Percentiles rank a stretch among this genome's conserved stretches.
Evolutionary conservation across 345 rosid species (phyloP).

Genomic region (Garcia nutans): DNA sequence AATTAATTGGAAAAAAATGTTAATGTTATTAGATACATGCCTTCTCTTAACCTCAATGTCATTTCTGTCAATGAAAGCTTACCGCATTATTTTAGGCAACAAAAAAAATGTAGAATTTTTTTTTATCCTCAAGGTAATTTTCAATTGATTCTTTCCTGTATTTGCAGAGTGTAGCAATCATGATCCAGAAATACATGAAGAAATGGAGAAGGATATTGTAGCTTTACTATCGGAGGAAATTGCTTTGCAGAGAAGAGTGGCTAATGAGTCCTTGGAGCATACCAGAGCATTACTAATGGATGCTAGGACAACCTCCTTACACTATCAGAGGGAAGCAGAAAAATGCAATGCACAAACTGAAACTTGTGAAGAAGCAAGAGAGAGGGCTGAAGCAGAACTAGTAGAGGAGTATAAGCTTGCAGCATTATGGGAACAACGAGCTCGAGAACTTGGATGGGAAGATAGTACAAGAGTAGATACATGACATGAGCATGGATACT

Average conservation of each 20-base stretch:
- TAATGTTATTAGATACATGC: neutral
- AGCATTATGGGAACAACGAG: constrained; percentile 43
- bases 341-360: constrained; percentile 39
- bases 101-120: neutral
- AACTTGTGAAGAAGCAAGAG: constrained; percentile 44
- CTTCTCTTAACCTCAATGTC: neutral
- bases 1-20: neutral
- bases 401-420: constrained; percentile 35
- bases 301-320: constrained; percentile 25
- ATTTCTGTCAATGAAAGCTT: neutral
- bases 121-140: neutral
- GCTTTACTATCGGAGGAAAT: constrained; percentile 42
- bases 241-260: constrained; percentile 33
- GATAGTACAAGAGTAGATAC: constrained; percentile 4
- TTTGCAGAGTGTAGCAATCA: constrained; percentile 36
- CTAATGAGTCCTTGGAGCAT: constrained; percentile 34
- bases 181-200: constrained; percentile 35
- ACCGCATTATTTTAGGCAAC: neutral
- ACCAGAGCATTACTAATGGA: constrained; percentile 13
- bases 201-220: constrained; percentile 35
- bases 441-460: constrained; percentile 38
- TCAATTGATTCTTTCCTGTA: neutral
- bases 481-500: constrained; percentile 4
- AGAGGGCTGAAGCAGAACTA: constrained; percentile 37
- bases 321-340: constrained; percentile 43